These are phyloP conservation scores for Rhodotorula sp. DNA, from an alignment of 1,284 basidiomycete genomes.

Conservation along the genomic window DNA sequence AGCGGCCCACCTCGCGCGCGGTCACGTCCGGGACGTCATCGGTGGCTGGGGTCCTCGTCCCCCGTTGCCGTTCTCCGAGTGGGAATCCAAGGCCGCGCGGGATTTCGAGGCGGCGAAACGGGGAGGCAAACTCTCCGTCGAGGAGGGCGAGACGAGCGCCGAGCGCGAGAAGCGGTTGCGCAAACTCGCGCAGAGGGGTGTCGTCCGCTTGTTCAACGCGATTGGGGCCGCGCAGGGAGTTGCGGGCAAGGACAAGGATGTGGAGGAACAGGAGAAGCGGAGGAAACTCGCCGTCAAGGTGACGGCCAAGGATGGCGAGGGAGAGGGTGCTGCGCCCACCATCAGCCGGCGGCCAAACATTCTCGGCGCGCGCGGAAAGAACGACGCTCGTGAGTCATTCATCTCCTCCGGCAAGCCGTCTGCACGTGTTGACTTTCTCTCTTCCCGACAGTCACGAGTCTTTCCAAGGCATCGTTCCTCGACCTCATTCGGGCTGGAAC, in stretches of 20 bases:
- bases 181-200: constrained; percentile 46
- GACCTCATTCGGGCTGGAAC: constrained; percentile 45
- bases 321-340: background rate
- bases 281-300: constrained; percentile 38
- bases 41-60: constrained; percentile 47
- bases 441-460: constrained; percentile 43
- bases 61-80: constrained; percentile 44
- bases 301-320: constrained; percentile 32
- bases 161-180: constrained; percentile 46
- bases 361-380: constrained; percentile 44
- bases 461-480: constrained; percentile 47
- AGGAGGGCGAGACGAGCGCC: constrained; percentile 37
- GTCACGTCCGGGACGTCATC: constrained; percentile 47
- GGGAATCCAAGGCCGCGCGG: constrained; percentile 37
- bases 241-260: constrained; percentile 36
- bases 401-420: background rate
- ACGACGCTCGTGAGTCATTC: constrained; percentile 44
- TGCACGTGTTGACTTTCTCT: background rate
- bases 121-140: constrained; percentile 19
- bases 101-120: constrained; percentile 32
- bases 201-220: constrained; percentile 48
- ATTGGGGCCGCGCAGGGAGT: constrained; percentile 46
- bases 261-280: constrained; percentile 35
- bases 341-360: constrained; percentile 42
- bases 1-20: constrained; percentile 43